Base-by-base conservation (phyloP, 2,329 filamentous ascomycete species). In the Calonectria ilicicola region DNA sequence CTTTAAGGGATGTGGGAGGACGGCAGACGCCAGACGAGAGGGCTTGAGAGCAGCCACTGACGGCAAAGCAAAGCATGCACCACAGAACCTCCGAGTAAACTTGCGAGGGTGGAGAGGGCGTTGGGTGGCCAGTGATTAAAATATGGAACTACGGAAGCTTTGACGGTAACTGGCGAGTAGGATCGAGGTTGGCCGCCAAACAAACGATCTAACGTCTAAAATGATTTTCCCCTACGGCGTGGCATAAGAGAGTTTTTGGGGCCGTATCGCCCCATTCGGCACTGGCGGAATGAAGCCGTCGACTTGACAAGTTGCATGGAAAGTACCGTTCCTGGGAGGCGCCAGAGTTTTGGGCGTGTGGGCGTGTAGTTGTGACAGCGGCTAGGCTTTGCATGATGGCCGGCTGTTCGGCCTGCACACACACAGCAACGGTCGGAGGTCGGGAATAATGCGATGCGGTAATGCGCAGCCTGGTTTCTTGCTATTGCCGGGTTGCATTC, bases 401-500 rank as follows among this genome's bases (percentile, higher is more conserved):
- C 56, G 69, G 69, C 47, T 67, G 65, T 67, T 60, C 69, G 69
- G 69, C 65, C 29, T 49, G 32, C n/a, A 35, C 56, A 67, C 5
- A 5, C 5, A 32, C 27, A 27, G 29, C 69, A 21, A 42, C 32
- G 26, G 17, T 42, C 44, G 42, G 53, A 27, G 65, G 58, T 58
- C 58, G 65, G 53, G 49, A 49, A 47, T 23, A 65, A 29, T 38
- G 29, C 23, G 38, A 53, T 29, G 49, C 70, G 58, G 65, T 64
- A 65, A 47, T 46, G 29, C 69, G 32, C 56, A 70, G 49, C 35
- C 40, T 40, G 6, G 26, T 26, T 40, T 58, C 27, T 21, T 62
- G 65, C 44, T 60, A 60, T 65, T 42, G 27, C 51, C 32, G 44
- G 60, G 70, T 66, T 65, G 62, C 70, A 72, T 72, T 69, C 70